Percentiles rank a stretch among this genome's conserved stretches.
Conservation (phyloP, 164 flowering plant species). For the Sedum album region DNA sequence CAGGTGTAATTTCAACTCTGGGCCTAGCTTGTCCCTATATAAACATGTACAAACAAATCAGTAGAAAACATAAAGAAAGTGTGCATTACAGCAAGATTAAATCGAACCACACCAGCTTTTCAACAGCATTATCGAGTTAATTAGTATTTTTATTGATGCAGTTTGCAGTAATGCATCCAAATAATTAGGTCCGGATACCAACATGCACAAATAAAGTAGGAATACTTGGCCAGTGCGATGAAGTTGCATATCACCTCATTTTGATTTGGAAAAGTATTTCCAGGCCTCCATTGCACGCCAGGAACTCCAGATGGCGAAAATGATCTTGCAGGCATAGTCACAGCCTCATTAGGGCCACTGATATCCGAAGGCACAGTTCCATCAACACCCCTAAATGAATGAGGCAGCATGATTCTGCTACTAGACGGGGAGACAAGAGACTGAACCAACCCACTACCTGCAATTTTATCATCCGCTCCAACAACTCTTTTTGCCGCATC, state of each 20-base stretch:
- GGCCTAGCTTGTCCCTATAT: slow-evolving; percentile 66
- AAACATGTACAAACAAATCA: neutral
- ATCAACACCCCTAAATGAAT: slow-evolving; percentile 49
- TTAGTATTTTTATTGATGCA: neutral
- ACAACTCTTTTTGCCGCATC: slow-evolving; percentile 61
- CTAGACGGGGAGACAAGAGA: slow-evolving; percentile 54
- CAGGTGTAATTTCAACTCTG: slow-evolving; percentile 91
- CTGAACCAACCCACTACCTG: slow-evolving; percentile 48
- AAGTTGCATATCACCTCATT: slow-evolving; percentile 55
- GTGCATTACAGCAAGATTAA: neutral
- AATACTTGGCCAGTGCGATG: neutral
- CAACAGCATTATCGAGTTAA: neutral
- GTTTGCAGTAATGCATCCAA: neutral
- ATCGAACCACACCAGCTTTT: neutral
- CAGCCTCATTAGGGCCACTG: slow-evolving; percentile 40
- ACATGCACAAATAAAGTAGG: neutral
- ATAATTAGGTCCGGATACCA: neutral
- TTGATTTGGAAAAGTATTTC: slow-evolving; percentile 69
- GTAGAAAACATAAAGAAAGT: neutral
- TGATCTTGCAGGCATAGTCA: slow-evolving; percentile 46
- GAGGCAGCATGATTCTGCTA: slow-evolving; percentile 60
- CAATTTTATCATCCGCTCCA: slow-evolving; percentile 68
- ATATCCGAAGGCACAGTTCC: slow-evolving; percentile 49
- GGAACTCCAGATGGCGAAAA: slow-evolving; percentile 65
- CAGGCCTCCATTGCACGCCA: slow-evolving; percentile 92